Percentiles rank a stretch among this genome's conserved stretches.
Conservation (phyloP, 2,329 filamentous ascomycete species). For the Trichoderma asperellum region DNA sequence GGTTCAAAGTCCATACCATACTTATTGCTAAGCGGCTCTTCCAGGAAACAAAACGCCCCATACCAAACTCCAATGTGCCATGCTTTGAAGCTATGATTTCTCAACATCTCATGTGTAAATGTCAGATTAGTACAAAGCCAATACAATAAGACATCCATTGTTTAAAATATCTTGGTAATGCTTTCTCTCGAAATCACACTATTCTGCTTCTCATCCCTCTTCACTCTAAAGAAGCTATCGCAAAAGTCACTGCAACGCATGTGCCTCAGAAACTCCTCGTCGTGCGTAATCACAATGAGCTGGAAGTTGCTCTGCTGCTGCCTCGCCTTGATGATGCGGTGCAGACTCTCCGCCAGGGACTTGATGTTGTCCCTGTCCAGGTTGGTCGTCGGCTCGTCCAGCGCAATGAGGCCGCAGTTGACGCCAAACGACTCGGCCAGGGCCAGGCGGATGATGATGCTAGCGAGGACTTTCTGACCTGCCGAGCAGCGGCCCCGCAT, state of each 20-base stretch:
- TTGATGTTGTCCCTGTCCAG: conserved; percentile 94
- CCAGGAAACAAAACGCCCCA: neutral
- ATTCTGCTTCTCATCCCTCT: conserved; percentile 81
- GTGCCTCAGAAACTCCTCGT: conserved; percentile 90
- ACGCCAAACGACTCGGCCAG: conserved; percentile 95
- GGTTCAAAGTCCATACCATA: neutral
- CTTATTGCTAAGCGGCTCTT: neutral
- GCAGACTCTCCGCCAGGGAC: conserved; percentile 80
- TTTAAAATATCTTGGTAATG: conserved; percentile 55
- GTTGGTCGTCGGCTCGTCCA: conserved; percentile 97
- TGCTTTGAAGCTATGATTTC: neutral
- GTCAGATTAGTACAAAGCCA: neutral
- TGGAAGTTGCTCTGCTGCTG: conserved; percentile 93
- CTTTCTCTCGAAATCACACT: conserved; percentile 78
- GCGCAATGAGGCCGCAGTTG: conserved; percentile 92
- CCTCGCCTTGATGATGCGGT: conserved; percentile 82
- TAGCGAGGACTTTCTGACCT: conserved; percentile 93
- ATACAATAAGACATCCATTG: too few relatives aligned
- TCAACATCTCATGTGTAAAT: neutral
- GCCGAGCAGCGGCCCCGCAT: conserved; percentile 98
- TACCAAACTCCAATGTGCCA: neutral
- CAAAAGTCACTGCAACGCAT: conserved; percentile 96
- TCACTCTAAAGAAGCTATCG: conserved; percentile 88
- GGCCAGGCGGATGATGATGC: conserved; percentile 95
- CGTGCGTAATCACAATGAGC: conserved; percentile 97